Evolutionary conservation across 768 basidiomycete species (phyloP).

Genomic region (Agrocybe pediades): DNA sequence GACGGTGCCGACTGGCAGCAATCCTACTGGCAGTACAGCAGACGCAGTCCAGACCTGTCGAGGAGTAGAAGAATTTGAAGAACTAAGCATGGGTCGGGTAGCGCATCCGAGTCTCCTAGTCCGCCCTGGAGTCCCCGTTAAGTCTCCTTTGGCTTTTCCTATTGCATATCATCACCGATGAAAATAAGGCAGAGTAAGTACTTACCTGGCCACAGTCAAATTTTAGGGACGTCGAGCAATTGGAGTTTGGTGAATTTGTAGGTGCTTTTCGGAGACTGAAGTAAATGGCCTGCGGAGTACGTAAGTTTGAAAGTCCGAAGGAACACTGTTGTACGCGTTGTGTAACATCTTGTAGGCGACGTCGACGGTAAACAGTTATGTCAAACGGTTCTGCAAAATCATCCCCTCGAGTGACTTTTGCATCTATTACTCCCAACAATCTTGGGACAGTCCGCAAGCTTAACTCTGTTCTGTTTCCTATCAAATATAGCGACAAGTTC

Average conservation of each 20-base stretch:
- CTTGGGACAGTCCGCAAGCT: constrained; percentile 74
- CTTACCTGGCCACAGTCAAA: too few species aligned
- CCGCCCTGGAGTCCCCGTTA: too few species aligned
- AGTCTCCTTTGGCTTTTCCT: too few species aligned
- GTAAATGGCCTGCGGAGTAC: background rate
- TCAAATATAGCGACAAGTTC: constrained; percentile 88
- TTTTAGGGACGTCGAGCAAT: too few species aligned
- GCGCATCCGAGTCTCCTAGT: too few species aligned
- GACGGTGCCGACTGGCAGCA: too few species aligned
- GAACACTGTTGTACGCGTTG: background rate
- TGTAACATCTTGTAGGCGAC: background rate
- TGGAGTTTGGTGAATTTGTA: background rate
- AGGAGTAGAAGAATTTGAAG: too few species aligned
- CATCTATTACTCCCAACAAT: constrained; percentile 80
- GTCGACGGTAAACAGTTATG: constrained; percentile 9
- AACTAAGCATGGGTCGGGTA: too few species aligned
- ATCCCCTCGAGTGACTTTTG: constrained; percentile 59
- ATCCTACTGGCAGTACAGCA: too few species aligned
- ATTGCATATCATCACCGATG: too few species aligned
- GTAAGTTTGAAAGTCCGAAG: background rate
- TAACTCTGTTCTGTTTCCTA: constrained; percentile 83
- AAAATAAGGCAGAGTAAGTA: too few species aligned
- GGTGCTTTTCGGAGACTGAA: background rate
- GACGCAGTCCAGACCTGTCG: too few species aligned
- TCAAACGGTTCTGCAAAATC: constrained; percentile 21